Conservation (phyloP, 306 rosid genomes). For the Erythrophleum fordii region DNA sequence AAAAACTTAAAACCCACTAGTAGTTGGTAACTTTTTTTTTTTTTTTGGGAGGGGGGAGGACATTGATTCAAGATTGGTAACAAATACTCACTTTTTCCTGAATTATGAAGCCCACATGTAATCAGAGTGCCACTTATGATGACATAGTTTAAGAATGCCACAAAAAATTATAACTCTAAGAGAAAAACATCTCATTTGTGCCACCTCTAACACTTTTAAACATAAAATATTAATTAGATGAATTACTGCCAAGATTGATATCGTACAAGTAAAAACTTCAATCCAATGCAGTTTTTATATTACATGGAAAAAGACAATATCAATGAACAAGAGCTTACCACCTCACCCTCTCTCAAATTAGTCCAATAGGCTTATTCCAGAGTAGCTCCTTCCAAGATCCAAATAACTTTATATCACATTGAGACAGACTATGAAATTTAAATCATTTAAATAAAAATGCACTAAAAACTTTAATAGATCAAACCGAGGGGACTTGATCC, state of each 20-base stretch:
- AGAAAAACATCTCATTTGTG: conserved; percentile 7
- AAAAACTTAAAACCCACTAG: conserved; percentile 2
- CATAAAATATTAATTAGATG: background rate
- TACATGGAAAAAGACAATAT: background rate
- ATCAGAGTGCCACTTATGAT: conserved; percentile 18
- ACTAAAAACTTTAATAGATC: background rate
- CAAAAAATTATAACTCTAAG: background rate
- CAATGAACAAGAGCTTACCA: background rate
- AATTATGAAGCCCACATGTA: background rate
- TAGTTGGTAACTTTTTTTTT: background rate
- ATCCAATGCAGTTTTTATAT: background rate
- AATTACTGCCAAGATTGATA: background rate
- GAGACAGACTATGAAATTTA: background rate
- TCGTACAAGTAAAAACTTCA: conserved; percentile 6
- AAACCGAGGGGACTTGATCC: background rate
- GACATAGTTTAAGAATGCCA: conserved; percentile 13
- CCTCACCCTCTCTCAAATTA: background rate
- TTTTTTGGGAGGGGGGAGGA: too few species aligned
- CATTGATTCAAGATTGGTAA: conserved; percentile 4
- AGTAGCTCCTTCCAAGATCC: conserved; percentile 26
- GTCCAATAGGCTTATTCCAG: background rate
- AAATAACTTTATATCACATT: background rate
- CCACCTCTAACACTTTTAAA: background rate
- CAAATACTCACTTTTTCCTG: background rate
- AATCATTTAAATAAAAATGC: background rate